Base-by-base conservation (phyloP, 768 basidiomycete species). In the Hygrophorus pudorinus region DNA sequence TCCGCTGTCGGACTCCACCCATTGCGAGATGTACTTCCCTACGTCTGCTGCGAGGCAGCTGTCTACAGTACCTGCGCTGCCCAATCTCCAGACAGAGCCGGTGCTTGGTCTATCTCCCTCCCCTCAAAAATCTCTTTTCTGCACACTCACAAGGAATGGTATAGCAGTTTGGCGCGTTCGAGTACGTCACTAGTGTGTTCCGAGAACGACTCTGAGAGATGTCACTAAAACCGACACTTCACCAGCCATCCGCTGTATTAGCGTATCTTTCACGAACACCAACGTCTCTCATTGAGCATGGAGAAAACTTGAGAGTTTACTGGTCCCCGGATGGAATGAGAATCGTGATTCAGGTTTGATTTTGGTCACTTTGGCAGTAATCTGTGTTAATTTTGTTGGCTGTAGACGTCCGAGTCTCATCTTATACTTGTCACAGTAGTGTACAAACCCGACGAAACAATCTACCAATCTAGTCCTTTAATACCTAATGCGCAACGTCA, bases 241-340 rank as follows among this genome's bases (percentile, higher is more conserved):
- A 41, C 14, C 57, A 89, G 86, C 86, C 86, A 1, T 77, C 79
- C 31, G 75, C 78, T 24, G 71, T 82, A 5, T 60, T 88, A 48
- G 81, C 87, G 16, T 73, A 81, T 51, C 69, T 94, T 13, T 72
- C 81, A 27, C 78, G 92, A 43, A 86, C 88, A 29, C 67, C 79
- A 5, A 75, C 77, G 1, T 93, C 89, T 13, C 66, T 94, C 31
- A 60, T 73, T 44, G 81, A 86, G 47, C 91, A 93, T 58, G 92
- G 92, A n/a, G 75, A 80, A 54, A 94, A 91, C 52, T 49, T 71
- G 14, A 64, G 73, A 42, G 77, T 76, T 10, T 73, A 78, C 54
- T 97, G 92, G 91, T 79, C 90, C 13, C 80, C 81, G 42, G 89
- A 92, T 58, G 82, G 85, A 28, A 70, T 71, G 53, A 72, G 79